A percentile compares a stretch with the other conserved stretches of the same genome.
Conservation (phyloP, 2,329 filamentous ascomycete genomes). For the Rasamsonia emersonii region DNA sequence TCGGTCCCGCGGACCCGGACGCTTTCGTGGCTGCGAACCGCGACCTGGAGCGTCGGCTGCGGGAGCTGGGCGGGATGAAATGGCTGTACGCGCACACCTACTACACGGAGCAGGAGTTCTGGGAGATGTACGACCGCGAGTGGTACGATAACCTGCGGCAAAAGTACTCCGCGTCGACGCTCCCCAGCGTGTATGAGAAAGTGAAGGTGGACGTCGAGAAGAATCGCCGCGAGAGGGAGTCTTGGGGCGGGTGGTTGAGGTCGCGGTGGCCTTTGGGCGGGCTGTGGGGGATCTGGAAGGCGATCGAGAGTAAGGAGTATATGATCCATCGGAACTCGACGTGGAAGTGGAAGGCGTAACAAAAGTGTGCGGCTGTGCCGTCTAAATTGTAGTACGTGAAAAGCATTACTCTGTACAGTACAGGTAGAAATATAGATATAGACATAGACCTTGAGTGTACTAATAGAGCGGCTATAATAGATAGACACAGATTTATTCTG, state of each 20-base stretch:
- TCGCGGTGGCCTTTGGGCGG: constrained; percentile 6
- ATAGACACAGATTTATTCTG: too few species aligned
- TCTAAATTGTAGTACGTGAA: too few species aligned
- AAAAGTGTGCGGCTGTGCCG: too few species aligned
- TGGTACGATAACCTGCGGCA: constrained; percentile 29
- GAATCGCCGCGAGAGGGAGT: constrained; percentile 10
- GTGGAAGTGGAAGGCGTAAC: constrained; percentile 4
- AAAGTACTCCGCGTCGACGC: constrained; percentile 28
- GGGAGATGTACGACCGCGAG: constrained; percentile 32
- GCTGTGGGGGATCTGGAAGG: constrained; percentile 10
- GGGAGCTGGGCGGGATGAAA: constrained; percentile 66
- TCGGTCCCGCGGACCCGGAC: constrained; percentile 48
- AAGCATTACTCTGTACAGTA: too few species aligned
- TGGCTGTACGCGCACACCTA: constrained; percentile 84
- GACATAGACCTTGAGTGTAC: too few species aligned
- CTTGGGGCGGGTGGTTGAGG: constrained; percentile 7
- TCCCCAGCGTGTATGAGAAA: constrained; percentile 32
- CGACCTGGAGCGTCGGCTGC: constrained; percentile 60
- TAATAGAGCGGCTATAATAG: too few species aligned
- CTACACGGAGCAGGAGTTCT: constrained; percentile 54
- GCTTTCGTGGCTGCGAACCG: constrained; percentile 64
- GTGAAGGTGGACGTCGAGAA: constrained; percentile 13
- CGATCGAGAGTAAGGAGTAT: constrained; percentile 9
- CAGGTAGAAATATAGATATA: too few species aligned
- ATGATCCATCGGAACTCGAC: constrained; percentile 8